phyloP scores from a whole-genome alignment of 768 basidiomycete species.

The Hemileccinum impolitum region DNA sequence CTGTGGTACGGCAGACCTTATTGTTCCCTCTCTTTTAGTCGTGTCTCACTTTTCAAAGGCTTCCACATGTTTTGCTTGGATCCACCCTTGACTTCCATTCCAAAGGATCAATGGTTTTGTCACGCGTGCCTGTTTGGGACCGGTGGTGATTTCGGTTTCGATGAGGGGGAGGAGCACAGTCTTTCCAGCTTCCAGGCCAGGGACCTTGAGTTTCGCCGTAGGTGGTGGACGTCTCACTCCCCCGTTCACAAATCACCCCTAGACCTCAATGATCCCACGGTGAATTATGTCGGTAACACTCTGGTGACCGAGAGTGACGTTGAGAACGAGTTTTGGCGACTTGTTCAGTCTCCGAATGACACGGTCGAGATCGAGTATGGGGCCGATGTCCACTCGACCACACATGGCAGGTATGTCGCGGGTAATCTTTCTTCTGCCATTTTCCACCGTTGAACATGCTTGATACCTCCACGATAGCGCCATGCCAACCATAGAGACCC shows the following conservation, averaged over 20 bases:
- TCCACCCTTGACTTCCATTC: slow-evolving; percentile 81
- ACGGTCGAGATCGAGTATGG: slow-evolving; percentile 99
- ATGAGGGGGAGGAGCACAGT: slow-evolving; percentile 95
- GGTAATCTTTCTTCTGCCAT: slow-evolving; percentile 8
- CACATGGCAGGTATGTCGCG: slow-evolving; percentile 84
- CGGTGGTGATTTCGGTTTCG: slow-evolving; percentile 96
- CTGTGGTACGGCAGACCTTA: slow-evolving; percentile 47
- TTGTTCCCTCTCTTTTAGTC: slow-evolving; percentile 8
- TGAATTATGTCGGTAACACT: slow-evolving; percentile 55
- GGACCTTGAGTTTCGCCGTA: slow-evolving; percentile 81
- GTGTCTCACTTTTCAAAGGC: slow-evolving; percentile 45
- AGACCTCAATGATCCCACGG: slow-evolving; percentile 47
- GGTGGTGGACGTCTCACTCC: slow-evolving; percentile 84
- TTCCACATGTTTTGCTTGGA: slow-evolving; percentile 98
- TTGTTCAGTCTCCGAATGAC: slow-evolving; percentile 85
- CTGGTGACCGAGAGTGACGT: slow-evolving; percentile 86
- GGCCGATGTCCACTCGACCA: slow-evolving; percentile 97
- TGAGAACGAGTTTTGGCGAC: slow-evolving; percentile 94
- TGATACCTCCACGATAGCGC: slow-evolving; percentile 49
- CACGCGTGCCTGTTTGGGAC: slow-evolving; percentile 87
- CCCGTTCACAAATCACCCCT: slow-evolving; percentile 37
- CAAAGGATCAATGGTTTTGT: slow-evolving; percentile 96
- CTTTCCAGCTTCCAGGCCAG: slow-evolving; percentile 89
- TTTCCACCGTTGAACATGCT: slow-evolving; percentile 29
- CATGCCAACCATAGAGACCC: slow-evolving; percentile 93